Base-by-base conservation (phyloP, 179 eudicot genomes). In the Pouteria campechiana region DNA sequence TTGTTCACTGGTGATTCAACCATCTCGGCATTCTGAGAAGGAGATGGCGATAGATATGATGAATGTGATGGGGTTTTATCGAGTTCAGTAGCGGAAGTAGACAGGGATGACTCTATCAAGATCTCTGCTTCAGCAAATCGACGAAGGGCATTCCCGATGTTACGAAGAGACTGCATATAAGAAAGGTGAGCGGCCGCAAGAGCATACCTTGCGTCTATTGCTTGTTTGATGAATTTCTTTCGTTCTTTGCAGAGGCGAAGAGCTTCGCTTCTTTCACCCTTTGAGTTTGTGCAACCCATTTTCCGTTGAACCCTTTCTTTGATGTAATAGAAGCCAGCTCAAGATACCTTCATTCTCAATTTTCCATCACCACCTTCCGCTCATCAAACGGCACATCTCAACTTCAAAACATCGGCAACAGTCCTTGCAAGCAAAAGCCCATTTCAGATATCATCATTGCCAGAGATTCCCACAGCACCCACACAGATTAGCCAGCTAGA, bases 161-260 rank as follows among this genome's bases (percentile, higher is more conserved):
- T 73, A 18, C 57, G 57, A 1, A 81, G 73, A 6, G 95, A 78
- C 31, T 76, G 69, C 37, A 61, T 63, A 60, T 89, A 89, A 3
- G 93, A 67, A 28, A 89, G 55, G 52, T 89, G 95, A 4, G 95
- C 71, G n/a, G 95, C 97, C 7, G 95, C 93, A 25, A 81, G 56
- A 29, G 67, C 75, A 27, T 67, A 81, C 63, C 95, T 72, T 35
- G 95, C 74, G 52, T 89, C 79, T 16, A 85, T 72, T 3, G 90
- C 83, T 69, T 69, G 70, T 46, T 85, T 79, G 22, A 85, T 76
- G 44, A 81, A 59, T 17, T 57, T 62, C 31, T 86, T 81, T 36
- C 97, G 58, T 8, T 69, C 79, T 57, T 74, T 89, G 67, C 97
- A 85, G 33, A 85, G 72, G 24, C 57, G 64, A 25, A 89, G 23